Conservation (phyloP, 805 yeast species). For the Candida bentonensis region DNA sequence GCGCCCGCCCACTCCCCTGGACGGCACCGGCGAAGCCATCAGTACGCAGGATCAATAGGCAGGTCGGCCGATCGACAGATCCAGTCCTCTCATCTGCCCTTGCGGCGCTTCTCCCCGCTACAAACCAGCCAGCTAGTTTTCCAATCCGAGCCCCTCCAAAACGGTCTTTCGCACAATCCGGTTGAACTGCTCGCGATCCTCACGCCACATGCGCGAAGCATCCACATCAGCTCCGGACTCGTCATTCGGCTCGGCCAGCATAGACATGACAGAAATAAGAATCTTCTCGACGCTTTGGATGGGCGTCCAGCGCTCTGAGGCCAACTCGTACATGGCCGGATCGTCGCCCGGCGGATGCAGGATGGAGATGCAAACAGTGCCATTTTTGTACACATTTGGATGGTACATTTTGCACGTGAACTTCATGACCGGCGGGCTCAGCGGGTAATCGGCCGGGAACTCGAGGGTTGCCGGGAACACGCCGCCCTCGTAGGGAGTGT, state of each 20-base stretch:
- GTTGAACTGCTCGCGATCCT: conserved; percentile 55
- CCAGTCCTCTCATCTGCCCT: too few species aligned
- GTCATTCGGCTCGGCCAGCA: conserved; percentile 90
- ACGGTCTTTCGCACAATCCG: conserved; percentile 54
- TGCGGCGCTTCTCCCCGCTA: too few species aligned
- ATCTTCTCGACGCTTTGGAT: conserved; percentile 97
- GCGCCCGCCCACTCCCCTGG: too few species aligned
- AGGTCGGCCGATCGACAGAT: too few species aligned
- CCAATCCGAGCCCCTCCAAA: conserved; percentile 57
- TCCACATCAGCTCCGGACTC: conserved; percentile 90
- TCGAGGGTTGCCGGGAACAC: conserved; percentile 63
- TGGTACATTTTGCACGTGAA: conserved; percentile 77
- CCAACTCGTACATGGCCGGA: conserved; percentile 87
- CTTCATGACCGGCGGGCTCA: conserved; percentile 63
- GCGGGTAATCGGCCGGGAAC: conserved; percentile 71
- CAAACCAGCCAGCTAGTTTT: too few species aligned
- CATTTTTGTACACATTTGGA: conserved; percentile 88
- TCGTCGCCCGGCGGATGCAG: conserved; percentile 96
- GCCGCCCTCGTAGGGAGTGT: conserved; percentile 76
- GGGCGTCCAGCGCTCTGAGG: conserved; percentile 97
- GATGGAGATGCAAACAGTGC: conserved; percentile 91
- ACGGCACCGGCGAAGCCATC: too few species aligned
- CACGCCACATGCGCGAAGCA: conserved; percentile 82
- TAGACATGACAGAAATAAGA: conserved; percentile 78
- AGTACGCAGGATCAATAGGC: too few species aligned